These are phyloP conservation scores for Ichthyophthirius multifiliis DNA, from an alignment of 169 alveolate species.

Conservation along the genomic window DNA sequence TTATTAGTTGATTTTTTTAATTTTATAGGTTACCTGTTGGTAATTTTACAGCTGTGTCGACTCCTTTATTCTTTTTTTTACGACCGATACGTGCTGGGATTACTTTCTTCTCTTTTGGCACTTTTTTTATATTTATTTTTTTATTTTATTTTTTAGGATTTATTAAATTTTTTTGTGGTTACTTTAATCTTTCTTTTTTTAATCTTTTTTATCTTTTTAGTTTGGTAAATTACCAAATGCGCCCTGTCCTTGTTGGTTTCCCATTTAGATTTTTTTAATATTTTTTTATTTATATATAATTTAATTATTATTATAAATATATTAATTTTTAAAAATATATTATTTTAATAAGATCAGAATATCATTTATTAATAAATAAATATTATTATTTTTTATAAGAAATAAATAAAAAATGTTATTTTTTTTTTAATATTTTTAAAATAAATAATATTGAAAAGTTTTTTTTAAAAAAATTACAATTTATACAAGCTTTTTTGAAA, in stretches of 20 bases:
- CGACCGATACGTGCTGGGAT: constrained; percentile 79
- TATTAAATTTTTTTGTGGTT: neutral
- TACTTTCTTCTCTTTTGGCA: constrained; percentile 14
- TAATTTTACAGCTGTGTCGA: constrained; percentile 83
- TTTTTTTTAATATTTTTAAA: too few species aligned
- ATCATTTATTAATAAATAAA: too few species aligned
- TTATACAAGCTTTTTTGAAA: too few species aligned
- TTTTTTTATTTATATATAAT: neutral
- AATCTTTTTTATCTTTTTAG: neutral
- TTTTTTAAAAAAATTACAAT: too few species aligned
- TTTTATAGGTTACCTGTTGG: constrained; percentile 63
- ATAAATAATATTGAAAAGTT: too few species aligned
- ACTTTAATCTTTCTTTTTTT: constrained; percentile 3
- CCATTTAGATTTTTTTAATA: neutral
- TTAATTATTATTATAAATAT: neutral
- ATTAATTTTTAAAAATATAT: too few species aligned
- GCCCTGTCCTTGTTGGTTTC: neutral
- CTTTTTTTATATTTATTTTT: neutral
- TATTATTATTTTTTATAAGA: too few species aligned
- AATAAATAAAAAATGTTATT: too few species aligned
- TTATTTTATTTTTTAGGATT: neutral
- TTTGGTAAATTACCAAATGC: neutral
- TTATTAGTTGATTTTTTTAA: neutral
- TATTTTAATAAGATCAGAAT: too few species aligned
- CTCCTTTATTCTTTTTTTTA: constrained; percentile 86